Percentiles rank a stretch among this genome's conserved stretches.
These are phyloP conservation scores for Trichosporon asahii DNA, from an alignment of 1,284 basidiomycete genomes.

Conservation along the genomic window DNA sequence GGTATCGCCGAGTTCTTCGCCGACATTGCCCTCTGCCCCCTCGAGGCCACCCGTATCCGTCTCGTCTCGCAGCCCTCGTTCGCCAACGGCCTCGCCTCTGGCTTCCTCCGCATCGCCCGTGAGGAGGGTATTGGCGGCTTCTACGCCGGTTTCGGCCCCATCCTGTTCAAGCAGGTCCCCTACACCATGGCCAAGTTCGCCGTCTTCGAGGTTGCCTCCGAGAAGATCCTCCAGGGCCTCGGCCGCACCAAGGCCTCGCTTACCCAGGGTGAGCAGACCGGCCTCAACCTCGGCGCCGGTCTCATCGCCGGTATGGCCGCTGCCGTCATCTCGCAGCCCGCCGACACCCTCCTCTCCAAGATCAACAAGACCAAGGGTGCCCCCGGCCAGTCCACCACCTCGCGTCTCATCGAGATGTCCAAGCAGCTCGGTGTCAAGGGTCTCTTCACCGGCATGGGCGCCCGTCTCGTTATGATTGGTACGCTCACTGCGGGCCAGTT, in stretches of 20 bases:
- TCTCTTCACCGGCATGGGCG: conserved; percentile 56
- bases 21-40: conserved; percentile 63
- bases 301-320: conserved; percentile 60
- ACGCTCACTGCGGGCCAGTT: conserved; percentile 58
- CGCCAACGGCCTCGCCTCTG: conserved; percentile 56
- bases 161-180: conserved; percentile 58
- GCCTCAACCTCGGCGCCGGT: conserved; percentile 54
- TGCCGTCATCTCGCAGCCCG: conserved; percentile 60
- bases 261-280: conserved; percentile 47
- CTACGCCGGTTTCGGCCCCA: conserved; percentile 60
- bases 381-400: conserved; percentile 56
- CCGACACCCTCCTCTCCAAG: conserved; percentile 58
- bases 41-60: conserved; percentile 60
- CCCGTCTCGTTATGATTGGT: conserved; percentile 56
- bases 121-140: conserved; percentile 57
- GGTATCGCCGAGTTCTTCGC: conserved; percentile 94
- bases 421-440: conserved; percentile 55
- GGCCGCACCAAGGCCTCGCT: conserved; percentile 56
- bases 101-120: conserved; percentile 57
- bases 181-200: conserved; percentile 59
- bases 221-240: conserved; percentile 54
- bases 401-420: conserved; percentile 55
- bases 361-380: conserved; percentile 61
- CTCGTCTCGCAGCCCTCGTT: conserved; percentile 58
- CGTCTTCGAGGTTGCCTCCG: conserved; percentile 54